Evolutionary conservation across 1,284 basidiomycete species (phyloP), one percentile per base, ranked within the genome.

Genomic region (Golubevia sp.): DNA sequence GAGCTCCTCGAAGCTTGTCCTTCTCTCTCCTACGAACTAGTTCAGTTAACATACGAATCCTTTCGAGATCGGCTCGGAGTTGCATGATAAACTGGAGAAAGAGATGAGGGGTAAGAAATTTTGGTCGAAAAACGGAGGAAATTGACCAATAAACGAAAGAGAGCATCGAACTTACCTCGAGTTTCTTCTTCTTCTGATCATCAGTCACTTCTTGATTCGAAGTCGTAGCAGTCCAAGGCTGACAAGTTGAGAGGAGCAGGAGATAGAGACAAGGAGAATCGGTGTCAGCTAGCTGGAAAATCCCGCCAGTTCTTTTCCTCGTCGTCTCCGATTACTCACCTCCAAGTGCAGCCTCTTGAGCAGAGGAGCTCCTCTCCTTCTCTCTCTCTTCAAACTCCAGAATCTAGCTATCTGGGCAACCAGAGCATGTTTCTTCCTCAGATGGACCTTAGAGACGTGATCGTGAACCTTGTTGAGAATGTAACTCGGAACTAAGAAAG

Each of bases 381-480:
- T 92, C 83, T 99, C 95, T 3, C 96, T 87, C 85, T 99, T 98
- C 83, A 99, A 84, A 79, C 95, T 97, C 96, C 96, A 99, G 82
- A 97, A 99, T 72, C 90, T 89, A 73, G 92, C 95, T 38, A 96
- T 87, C 75, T 90, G 85, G 56, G 90, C 88, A 2, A 98, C 85
- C 59, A 96, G 92, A 34, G 91, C 90, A 2, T 85, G 81, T 79
- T 92, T 93, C 79, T 93, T 93, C 62, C 91, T 87, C 1, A 97
- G 86, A 38, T 84, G 86, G 55, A 97, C 86, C 72, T 90, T 91
- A 55, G 85, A 83, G 38, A 92, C 90, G 78, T 99, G 97, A 52
- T 90, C 88, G 30, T 91, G 74, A 49, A 99, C 90, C 8, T 90
- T 89, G 20, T 91, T 88, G 26, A 86, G 84, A 49, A 89, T 85